Evolutionary conservation across 2,329 filamentous ascomycete genomes (phyloP).

Genomic region (Fusarium acutatum): DNA sequence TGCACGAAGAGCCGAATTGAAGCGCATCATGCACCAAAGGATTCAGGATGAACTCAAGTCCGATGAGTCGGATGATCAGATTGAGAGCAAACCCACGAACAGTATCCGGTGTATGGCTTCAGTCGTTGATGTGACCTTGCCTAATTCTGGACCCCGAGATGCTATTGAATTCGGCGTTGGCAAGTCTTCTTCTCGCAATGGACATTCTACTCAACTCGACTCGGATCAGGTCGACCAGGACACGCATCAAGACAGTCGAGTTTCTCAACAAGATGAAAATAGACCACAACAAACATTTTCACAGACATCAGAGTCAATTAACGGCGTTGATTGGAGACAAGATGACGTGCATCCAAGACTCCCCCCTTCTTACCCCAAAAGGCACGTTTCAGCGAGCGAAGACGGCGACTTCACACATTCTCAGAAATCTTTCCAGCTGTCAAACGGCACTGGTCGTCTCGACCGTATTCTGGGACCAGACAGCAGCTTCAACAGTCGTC

Average conservation of each 20-base stretch:
- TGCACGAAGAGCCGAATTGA: conserved; percentile 64
- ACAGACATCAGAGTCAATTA: too few species aligned
- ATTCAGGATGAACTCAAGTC: conserved; percentile 66
- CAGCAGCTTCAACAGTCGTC: conserved; percentile 43
- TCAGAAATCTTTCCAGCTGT: conserved; percentile 29
- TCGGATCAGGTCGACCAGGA: conserved; percentile 4
- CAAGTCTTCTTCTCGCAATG: conserved; percentile 2
- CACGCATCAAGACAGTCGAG: background rate
- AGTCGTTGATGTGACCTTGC: conserved; percentile 42
- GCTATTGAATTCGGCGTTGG: conserved; percentile 56
- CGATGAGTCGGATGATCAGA: conserved; percentile 52
- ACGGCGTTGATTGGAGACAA: background rate
- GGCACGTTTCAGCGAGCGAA: background rate
- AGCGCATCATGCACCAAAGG: conserved; percentile 62
- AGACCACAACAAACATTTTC: background rate
- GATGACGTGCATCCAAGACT: background rate
- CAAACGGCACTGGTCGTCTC: conserved; percentile 27
- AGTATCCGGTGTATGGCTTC: conserved; percentile 39
- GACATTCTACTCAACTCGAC: background rate
- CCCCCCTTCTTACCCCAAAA: background rate
- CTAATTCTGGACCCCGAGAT: conserved; percentile 56
- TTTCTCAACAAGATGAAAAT: background rate
- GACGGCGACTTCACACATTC: conserved; percentile 11
- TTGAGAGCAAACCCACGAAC: conserved; percentile 40
- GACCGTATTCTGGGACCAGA: conserved; percentile 34